Evolutionary conservation across 306 rosid genomes (phyloP), one percentile per base, ranked within the genome.

Genomic region (Castanea sativa): DNA sequence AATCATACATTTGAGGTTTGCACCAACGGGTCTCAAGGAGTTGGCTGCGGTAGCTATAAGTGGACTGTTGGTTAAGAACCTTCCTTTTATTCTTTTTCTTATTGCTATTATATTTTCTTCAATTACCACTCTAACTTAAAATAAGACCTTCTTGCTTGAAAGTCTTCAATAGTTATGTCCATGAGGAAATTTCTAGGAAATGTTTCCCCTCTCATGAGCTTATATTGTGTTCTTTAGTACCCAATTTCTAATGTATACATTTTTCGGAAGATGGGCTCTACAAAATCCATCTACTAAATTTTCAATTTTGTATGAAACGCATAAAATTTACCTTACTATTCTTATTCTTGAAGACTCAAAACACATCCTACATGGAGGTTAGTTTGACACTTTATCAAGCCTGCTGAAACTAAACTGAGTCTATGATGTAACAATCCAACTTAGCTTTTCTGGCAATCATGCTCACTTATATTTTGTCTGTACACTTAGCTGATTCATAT

Each of bases 21-120:
- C 87, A 64, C 83, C 81, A 88, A 89, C 71, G 83, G 80, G 45
- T 52, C 83, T 75, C 85, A 63, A 60, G 90, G 89, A 76, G 63
- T 81, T 84, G 87, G 82, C 72, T 94, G 97, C 84, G 87, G 90
- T 73, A 82, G 69, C 82, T 83, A 86, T 77, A 86, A 88, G 60
- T 94, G 97, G 98, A 92, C 90, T 79, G 80, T 92, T 76, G 98
- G 97, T 94, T 73, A 83, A 83, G 79, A 80, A 65, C 55, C 84
- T 70, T 68, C 81, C 80, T 88, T 71, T 74, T 41, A 57, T 68
- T 76, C n/a, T 6, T 38, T 38, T 38, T 38, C 43, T 38, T 1
- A 38, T 6, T 64, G 20, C 73, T 69, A 5, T 78, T 51, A 72
- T 43, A 27, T 52, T 51, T 6, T 56, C 20, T 67, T 67, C 71